Base-by-base conservation (phyloP, 1,284 basidiomycete genomes). In the Mycosarcoma maydis region DNA sequence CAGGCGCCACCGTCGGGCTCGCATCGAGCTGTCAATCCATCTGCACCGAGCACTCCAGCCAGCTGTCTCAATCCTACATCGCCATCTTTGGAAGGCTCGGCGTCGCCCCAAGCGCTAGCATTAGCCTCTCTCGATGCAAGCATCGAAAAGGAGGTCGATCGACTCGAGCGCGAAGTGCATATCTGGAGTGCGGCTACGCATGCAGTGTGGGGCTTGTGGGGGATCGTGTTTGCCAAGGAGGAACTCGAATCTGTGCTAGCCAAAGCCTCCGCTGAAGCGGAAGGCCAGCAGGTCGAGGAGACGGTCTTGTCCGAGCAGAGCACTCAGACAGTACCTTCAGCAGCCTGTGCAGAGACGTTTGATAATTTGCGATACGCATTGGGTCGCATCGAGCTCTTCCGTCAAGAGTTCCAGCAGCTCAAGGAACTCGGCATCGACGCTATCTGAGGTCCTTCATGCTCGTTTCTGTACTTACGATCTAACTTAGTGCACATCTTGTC, bases 201-300 rank as follows among this genome's bases (percentile, higher is more conserved):
- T 45, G 78, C 78, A 9, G 66, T 76, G 19, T 81, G 79, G 79
- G 79, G 71, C 4, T 49, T 81, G 10, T 81, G 79, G 79, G 79
- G 79, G 8, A 67, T 80, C 27, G 76, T 78, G 1, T 76, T 80
- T 49, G 76, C 76, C 4, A 65, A 61, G 29, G 76, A 78, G 27
- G 62, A 69, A 29, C 70, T 81, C 14, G 70, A 73, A 38, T 34
- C 55, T 7, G 52, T 80, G 14, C 43, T 80, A 10, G 19, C 40
- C 24, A 50, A 36, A 36, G 66, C 66, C 16, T 48, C 49, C 5
- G 49, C 54, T 6, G 62, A 68, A 37, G 57, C 53, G 17, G 58
- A 56, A n/a, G 57, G 56, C 22, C 27, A 58, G 37, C 33, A 38
- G 3, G 50, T 62, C 30, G 45, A 50, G 13, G 49, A 58, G 34